Percentiles rank a stretch among this genome's conserved stretches.
Conservation (phyloP, 805 yeast genomes). For the Sugiyamaella valdiviana region DNA sequence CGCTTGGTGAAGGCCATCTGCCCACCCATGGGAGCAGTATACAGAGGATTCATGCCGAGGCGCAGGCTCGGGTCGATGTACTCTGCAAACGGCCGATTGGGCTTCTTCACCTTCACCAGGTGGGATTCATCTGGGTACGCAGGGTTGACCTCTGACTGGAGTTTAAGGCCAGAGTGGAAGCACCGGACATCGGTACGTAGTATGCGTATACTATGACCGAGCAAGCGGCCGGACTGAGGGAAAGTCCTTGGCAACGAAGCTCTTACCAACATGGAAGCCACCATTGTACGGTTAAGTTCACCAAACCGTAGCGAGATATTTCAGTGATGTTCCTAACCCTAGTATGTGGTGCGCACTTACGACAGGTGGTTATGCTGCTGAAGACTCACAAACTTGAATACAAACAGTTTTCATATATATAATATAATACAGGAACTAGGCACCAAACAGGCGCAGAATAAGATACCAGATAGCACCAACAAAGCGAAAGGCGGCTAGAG, state of each 20-base stretch:
- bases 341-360: background rate
- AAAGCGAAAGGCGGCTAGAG: constrained; percentile 77
- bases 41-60: constrained; percentile 55
- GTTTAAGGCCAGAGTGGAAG: constrained; percentile 5
- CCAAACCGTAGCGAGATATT: background rate
- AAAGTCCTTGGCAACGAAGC: no score
- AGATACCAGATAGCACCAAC: constrained; percentile 65
- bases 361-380: background rate
- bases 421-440: constrained; percentile 12
- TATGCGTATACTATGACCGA: background rate
- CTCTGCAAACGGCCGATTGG: constrained; percentile 37
- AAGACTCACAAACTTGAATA: background rate
- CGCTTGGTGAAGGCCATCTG: constrained; percentile 60
- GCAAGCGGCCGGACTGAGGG: no score
- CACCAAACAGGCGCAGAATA: constrained; percentile 31
- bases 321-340: background rate
- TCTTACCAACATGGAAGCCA: no score
- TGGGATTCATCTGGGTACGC: constrained; percentile 39
- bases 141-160: constrained; percentile 19
- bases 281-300: background rate
- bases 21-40: constrained; percentile 55
- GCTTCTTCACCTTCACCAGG: constrained; percentile 36
- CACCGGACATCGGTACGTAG: background rate
- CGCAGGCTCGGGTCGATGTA: constrained; percentile 49
- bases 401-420: background rate